A percentile compares a stretch with the other conserved stretches of the same genome.
Evolutionary conservation across 2,329 filamentous ascomycete species (phyloP).

Genomic region (Neofusicoccum ribis): DNA sequence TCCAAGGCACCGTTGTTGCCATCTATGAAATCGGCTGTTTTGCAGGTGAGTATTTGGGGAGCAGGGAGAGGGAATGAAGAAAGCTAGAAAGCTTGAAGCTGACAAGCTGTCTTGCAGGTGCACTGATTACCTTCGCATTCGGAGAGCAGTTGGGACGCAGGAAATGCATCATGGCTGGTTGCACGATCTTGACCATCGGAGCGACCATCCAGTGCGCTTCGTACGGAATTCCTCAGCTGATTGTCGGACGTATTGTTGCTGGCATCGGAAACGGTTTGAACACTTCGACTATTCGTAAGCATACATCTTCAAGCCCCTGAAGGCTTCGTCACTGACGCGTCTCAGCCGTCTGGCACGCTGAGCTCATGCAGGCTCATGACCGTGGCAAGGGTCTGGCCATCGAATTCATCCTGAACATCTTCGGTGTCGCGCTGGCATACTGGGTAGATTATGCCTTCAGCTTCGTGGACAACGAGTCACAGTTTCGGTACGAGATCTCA

Average conservation of each 20-base stretch:
- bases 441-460: conserved; percentile 44
- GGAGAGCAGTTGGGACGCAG: conserved; percentile 52
- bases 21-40: conserved; percentile 43
- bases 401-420: conserved; percentile 43
- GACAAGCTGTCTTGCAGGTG: conserved; percentile 43
- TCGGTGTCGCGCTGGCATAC: conserved; percentile 42
- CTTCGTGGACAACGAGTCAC: conserved; percentile 40
- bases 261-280: conserved; percentile 47
- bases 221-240: conserved; percentile 49
- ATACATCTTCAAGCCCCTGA: not conserved
- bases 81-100: too few relatives aligned
- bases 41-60: too few relatives aligned
- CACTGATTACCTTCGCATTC: conserved; percentile 48
- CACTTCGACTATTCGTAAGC: conserved; percentile 46
- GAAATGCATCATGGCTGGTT: conserved; percentile 50
- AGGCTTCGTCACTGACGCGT: not conserved
- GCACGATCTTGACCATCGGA: conserved; percentile 51
- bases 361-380: conserved; percentile 45
- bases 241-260: conserved; percentile 49
- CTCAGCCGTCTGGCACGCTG: conserved; percentile 52
- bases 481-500: not conserved
- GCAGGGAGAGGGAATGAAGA: too few relatives aligned
- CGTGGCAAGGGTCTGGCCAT: conserved; percentile 50
- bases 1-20: conserved; percentile 56
- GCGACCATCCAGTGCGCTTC: conserved; percentile 50